Conservation (phyloP, 2,329 filamentous ascomycete genomes). For the Salinomyces thailandicus region DNA sequence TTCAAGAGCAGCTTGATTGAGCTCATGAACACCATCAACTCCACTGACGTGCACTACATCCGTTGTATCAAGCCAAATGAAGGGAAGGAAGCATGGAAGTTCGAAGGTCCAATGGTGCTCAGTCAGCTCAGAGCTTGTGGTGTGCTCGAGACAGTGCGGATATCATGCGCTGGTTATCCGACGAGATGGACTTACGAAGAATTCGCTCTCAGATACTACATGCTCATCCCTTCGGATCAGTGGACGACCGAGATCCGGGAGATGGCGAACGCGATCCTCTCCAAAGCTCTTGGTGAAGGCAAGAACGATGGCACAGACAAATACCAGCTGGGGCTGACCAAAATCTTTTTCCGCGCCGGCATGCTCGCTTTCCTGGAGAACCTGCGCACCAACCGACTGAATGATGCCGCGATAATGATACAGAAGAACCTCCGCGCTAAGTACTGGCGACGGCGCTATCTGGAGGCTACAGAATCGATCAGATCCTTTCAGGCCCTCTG, state of each 20-base stretch:
- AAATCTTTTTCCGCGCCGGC: constrained; percentile 98
- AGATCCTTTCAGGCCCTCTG: constrained; percentile 67
- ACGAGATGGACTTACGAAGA: constrained; percentile 99
- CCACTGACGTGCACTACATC: constrained; percentile 97
- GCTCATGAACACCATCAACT: constrained; percentile 95
- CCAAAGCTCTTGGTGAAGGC: constrained; percentile 63
- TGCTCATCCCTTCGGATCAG: constrained; percentile 78
- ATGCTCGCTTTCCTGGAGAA: constrained; percentile 99
- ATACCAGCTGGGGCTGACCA: constrained; percentile 93
- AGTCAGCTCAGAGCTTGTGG: constrained; percentile 95
- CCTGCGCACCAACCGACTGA: constrained; percentile 76
- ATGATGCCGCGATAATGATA: constrained; percentile 91
- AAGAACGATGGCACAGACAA: constrained; percentile 67
- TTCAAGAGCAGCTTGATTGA: constrained; percentile 98
- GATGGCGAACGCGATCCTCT: constrained; percentile 88
- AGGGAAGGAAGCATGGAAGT: constrained; percentile 92
- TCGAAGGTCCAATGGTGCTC: constrained; percentile 96
- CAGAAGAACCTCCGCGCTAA: constrained; percentile 96
- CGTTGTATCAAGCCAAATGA: constrained; percentile 99
- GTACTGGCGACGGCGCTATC: constrained; percentile 85
- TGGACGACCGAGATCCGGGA: constrained; percentile 91
- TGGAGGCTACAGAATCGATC: constrained; percentile 75
- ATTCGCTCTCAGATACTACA: constrained; percentile 95
- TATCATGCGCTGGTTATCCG: constrained; percentile 93
- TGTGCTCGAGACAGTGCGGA: constrained; percentile 96